These are phyloP conservation scores for Penicillium carneum DNA, from an alignment of 2,329 filamentous ascomycete genomes.

Conservation along the genomic window DNA sequence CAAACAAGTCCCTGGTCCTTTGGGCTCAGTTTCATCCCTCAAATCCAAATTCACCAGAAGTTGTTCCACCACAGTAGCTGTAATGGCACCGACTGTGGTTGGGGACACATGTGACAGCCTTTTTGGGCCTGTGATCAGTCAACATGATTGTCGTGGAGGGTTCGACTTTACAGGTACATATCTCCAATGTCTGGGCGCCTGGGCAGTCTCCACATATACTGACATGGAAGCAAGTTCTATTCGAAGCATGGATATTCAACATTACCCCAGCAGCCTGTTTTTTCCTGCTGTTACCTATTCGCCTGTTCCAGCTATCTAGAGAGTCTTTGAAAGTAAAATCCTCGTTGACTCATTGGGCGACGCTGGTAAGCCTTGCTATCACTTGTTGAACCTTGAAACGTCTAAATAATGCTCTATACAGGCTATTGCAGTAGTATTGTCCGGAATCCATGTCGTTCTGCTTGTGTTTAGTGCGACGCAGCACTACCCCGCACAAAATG, in stretches of 20 bases:
- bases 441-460: background rate
- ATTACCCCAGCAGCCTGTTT: slow-evolving; percentile 15
- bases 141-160: background rate
- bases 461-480: background rate
- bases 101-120: slow-evolving; percentile 3
- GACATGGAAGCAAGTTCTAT: background rate
- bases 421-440: background rate
- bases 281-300: slow-evolving; percentile 23
- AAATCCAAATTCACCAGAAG: background rate
- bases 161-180: background rate
- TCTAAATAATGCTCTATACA: background rate
- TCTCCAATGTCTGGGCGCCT: background rate
- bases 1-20: background rate
- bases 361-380: slow-evolving; percentile 14
- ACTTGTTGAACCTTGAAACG: background rate
- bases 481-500: slow-evolving; percentile 5
- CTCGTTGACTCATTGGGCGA: slow-evolving; percentile 18
- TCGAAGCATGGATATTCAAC: slow-evolving; percentile 2
- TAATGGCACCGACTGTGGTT: background rate
- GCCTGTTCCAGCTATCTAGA: slow-evolving; percentile 22
- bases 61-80: background rate
- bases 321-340: slow-evolving; percentile 24
- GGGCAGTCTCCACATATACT: background rate
- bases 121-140: slow-evolving; percentile 1
- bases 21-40: background rate